Base-by-base conservation (phyloP, 202 grass and related monocot species). In the Zoysia matrella region DNA sequence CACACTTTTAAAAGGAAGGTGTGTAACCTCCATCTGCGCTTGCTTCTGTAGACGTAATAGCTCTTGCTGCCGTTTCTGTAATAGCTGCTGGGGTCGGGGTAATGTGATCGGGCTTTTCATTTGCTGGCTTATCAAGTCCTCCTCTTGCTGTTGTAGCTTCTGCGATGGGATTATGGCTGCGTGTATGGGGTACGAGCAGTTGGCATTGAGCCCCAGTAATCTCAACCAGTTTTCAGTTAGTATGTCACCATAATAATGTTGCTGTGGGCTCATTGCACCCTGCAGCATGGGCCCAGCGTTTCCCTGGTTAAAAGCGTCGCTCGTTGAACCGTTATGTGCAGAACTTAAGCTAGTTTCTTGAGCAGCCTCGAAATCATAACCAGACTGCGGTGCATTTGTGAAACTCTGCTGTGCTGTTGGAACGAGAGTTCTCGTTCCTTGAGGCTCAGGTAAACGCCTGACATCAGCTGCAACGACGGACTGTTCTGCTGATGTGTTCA, bases 381-480 rank as follows among this genome's bases (percentile, higher is more conserved):
- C 47, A 85, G 75, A 36, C 51, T 90, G 92, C 9, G 74, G 82
- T 83, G 75, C 62, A 85, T 85, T 94, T 64, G 86, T 62, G 39
- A 88, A 80, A 86, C 83, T 90, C 72, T 97, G 91, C 16, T 90
- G 91, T 67, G 85, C 71, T 65, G 82, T 75, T 78, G 86, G 62
- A 77, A 86, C 81, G 74, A 84, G 71, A 83, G 93, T 74, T 73
- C 85, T 84, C 74, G 79, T 75, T 50, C 80, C 36, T 76, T 86
- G 60, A 56, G 89, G 50, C 22, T 86, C 70, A 60, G 89, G 78
- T 86, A 71, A 14, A 88, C 88, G 83, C 73, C 86, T 75, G 70
- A 86, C 76, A 18, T 74, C 78, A 39, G 77, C 42, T 67, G 71
- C 70, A 69, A 40, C 11, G 51, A 80, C 66, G 54, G 82, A 73